A percentile compares a stretch with the other conserved stretches of the same genome.
These are phyloP conservation scores for Russula dissimulans DNA, from an alignment of 768 basidiomycete species.

Conservation along the genomic window DNA sequence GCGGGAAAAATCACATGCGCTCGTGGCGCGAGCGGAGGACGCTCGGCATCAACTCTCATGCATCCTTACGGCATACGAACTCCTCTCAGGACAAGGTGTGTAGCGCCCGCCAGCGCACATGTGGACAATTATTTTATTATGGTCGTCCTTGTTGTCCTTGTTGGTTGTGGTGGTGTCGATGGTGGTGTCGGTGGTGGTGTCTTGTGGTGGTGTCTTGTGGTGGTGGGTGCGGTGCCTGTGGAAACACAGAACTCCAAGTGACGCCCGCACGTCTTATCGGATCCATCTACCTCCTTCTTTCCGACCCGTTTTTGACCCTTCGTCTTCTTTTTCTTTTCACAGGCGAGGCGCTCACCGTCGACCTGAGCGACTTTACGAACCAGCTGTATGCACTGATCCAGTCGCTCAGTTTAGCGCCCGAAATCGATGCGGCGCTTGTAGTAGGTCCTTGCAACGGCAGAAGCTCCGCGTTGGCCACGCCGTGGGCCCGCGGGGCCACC, in stretches of 20 bases:
- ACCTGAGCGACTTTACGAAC: slow-evolving; percentile 81
- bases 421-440: slow-evolving; percentile 45
- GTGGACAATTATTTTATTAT: too few relatives aligned
- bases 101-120: slow-evolving; percentile 5
- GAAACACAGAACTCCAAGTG: neutral
- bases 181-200: too few relatives aligned
- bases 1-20: slow-evolving; percentile 15
- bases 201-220: too few relatives aligned
- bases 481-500: slow-evolving; percentile 13
- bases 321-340: neutral
- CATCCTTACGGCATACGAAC: slow-evolving; percentile 94
- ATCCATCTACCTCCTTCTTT: neutral
- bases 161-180: too few relatives aligned
- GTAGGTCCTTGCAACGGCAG: slow-evolving; percentile 5
- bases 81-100: slow-evolving; percentile 89
- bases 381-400: slow-evolving; percentile 77
- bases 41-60: slow-evolving; percentile 64
- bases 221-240: too few relatives aligned
- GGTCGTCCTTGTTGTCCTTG: too few relatives aligned
- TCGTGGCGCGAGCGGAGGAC: slow-evolving; percentile 26
- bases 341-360: slow-evolving; percentile 98
- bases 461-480: slow-evolving; percentile 10
- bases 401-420: slow-evolving; percentile 56
- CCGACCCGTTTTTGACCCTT: slow-evolving; percentile 3
- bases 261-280: slow-evolving; percentile 1